phyloP scores from a whole-genome alignment of 2,329 filamentous ascomycete species.

The Penicillium sp. region DNA sequence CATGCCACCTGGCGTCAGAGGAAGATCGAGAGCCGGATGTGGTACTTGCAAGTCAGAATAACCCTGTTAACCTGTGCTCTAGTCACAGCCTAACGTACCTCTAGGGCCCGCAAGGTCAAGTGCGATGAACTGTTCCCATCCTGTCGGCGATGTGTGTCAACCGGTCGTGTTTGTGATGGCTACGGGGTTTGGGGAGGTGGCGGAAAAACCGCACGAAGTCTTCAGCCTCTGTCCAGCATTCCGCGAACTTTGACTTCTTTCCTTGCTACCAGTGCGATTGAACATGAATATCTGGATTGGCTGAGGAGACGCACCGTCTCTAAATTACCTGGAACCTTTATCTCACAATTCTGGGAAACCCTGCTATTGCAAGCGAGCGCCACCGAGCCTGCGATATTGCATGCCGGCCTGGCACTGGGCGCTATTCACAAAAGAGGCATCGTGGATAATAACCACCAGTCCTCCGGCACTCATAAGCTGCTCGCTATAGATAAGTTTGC shows the following conservation, averaged over 20 bases:
- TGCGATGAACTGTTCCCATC: not conserved
- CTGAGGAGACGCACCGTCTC: not conserved
- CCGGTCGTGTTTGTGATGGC: conserved; percentile 1
- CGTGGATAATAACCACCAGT: not conserved
- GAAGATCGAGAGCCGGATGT: not conserved
- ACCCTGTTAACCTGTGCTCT: too few relatives aligned
- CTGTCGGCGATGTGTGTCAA: not conserved
- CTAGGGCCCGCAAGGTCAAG: conserved; percentile 1
- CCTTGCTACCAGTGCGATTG: not conserved
- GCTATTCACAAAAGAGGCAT: not conserved
- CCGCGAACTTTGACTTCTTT: too few relatives aligned
- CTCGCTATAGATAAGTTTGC: conserved; percentile 1
- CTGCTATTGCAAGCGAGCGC: not conserved
- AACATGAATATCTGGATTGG: not conserved
- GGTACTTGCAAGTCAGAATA: conserved; percentile 1
- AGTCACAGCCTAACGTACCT: too few relatives aligned
- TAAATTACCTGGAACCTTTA: not conserved
- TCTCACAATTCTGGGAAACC: not conserved
- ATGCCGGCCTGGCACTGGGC: not conserved
- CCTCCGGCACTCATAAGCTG: too few relatives aligned
- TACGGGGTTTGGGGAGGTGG: not conserved
- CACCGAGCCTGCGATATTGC: not conserved
- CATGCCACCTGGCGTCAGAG: too few relatives aligned
- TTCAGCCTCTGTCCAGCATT: too few relatives aligned
- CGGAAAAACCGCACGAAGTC: too few relatives aligned